Percentiles rank a stretch among this genome's conserved stretches.
Conservation (phyloP, 345 rosid genomes). For the Eucalyptus tenuipes region DNA sequence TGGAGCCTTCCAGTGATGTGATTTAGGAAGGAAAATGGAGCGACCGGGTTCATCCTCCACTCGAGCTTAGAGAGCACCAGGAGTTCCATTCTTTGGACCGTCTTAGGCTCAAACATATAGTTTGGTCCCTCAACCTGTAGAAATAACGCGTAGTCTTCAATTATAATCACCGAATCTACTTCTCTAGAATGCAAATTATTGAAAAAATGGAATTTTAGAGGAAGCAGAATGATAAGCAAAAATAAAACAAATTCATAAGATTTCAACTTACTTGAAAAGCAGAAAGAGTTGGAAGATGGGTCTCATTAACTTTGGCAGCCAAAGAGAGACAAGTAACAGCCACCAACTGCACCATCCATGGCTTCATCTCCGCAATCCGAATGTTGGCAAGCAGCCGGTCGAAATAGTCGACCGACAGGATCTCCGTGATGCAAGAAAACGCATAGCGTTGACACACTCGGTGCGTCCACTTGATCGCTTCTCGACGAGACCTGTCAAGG, state of each 20-base stretch:
- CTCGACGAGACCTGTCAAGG: neutral
- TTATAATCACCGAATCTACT: neutral
- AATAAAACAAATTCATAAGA: neutral
- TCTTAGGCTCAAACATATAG: slow-evolving; percentile 37
- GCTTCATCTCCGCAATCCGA: neutral
- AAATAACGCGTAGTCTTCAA: neutral
- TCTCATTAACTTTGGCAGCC: slow-evolving; percentile 1
- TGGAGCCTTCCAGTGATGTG: slow-evolving; percentile 4
- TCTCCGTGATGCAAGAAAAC: neutral
- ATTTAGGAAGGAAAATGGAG: slow-evolving; percentile 48
- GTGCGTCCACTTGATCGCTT: neutral
- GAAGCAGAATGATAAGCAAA: neutral
- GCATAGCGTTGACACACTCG: neutral
- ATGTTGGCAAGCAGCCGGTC: neutral
- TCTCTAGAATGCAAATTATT: neutral
- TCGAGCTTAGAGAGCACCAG: slow-evolving; percentile 34
- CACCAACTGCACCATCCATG: neutral
- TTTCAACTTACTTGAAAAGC: neutral
- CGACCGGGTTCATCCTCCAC: slow-evolving; percentile 51
- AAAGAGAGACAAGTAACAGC: slow-evolving; percentile 2
- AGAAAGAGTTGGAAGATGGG: neutral
- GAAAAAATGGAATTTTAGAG: neutral
- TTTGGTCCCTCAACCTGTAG: slow-evolving; percentile 33
- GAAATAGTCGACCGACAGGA: neutral
- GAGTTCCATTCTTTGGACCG: slow-evolving; percentile 69